phyloP scores from a whole-genome alignment of 2,329 filamentous ascomycete species.

The Plenodomus tracheiphilus region DNA sequence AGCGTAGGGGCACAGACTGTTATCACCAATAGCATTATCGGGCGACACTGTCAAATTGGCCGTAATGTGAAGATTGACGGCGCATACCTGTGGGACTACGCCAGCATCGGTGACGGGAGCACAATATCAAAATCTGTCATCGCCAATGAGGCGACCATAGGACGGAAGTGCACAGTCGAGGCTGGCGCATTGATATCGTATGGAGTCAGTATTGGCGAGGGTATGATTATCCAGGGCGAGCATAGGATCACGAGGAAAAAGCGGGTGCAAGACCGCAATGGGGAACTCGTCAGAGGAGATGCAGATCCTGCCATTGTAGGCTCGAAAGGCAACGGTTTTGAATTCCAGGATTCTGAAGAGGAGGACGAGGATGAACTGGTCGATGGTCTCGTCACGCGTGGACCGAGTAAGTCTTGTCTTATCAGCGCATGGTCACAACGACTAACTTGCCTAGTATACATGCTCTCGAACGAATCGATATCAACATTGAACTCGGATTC shows the following conservation, averaged over 20 bases:
- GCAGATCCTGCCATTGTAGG: slow-evolving; percentile 60
- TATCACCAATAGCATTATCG: slow-evolving; percentile 78
- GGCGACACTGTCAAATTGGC: slow-evolving; percentile 83
- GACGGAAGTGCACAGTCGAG: slow-evolving; percentile 69
- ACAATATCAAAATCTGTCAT: slow-evolving; percentile 74
- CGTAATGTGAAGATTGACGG: slow-evolving; percentile 77
- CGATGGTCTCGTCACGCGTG: slow-evolving; percentile 43
- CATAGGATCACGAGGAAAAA: slow-evolving; percentile 53
- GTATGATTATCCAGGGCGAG: slow-evolving; percentile 50
- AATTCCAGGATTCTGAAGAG: slow-evolving; percentile 61
- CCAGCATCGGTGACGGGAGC: slow-evolving; percentile 73
- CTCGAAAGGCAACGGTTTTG: slow-evolving; percentile 62
- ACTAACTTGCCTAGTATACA: slow-evolving; percentile 51
- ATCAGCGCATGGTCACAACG: background rate
- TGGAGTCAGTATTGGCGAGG: slow-evolving; percentile 71
- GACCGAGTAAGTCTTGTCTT: slow-evolving; percentile 33
- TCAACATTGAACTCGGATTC: slow-evolving; percentile 64
- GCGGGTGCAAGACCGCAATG: slow-evolving; percentile 50
- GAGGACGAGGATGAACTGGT: slow-evolving; percentile 63
- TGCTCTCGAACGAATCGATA: slow-evolving; percentile 61
- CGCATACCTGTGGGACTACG: slow-evolving; percentile 87
- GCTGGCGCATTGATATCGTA: slow-evolving; percentile 79
- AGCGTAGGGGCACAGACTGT: slow-evolving; percentile 72
- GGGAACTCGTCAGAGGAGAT: slow-evolving; percentile 41
- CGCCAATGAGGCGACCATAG: slow-evolving; percentile 71